Percentiles rank a stretch among this genome's conserved stretches.
These are phyloP conservation scores for Hypoxylon sp. DNA, from an alignment of 2,329 filamentous ascomycete species.

Conservation along the genomic window DNA sequence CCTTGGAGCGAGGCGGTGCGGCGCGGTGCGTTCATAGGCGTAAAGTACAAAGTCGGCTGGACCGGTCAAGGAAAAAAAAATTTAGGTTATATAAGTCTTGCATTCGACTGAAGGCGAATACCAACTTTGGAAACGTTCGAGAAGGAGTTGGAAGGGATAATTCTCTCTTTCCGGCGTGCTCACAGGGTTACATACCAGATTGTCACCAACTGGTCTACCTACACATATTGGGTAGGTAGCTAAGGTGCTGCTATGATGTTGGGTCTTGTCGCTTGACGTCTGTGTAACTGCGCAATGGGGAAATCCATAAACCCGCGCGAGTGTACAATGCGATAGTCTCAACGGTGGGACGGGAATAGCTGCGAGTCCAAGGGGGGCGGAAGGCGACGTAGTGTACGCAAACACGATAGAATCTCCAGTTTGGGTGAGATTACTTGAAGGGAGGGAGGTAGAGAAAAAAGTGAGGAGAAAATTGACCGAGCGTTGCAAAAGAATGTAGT, in stretches of 20 bases:
- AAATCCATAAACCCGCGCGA: conserved; percentile 36
- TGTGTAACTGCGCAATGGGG: conserved; percentile 43
- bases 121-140: conserved; percentile 33
- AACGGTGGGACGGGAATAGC: conserved; percentile 33
- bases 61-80: background rate
- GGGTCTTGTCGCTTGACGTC: conserved; percentile 45
- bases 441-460: conserved; percentile 14
- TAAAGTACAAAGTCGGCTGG: conserved; percentile 11
- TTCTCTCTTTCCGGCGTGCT: conserved; percentile 14
- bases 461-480: conserved; percentile 19
- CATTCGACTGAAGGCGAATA: conserved; percentile 5
- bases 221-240: conserved; percentile 33
- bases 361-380: conserved; percentile 27
- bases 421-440: conserved; percentile 15
- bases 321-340: conserved; percentile 44
- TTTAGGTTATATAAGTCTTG: conserved; percentile 17
- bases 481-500: conserved; percentile 29
- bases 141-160: conserved; percentile 31
- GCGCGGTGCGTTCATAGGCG: conserved; percentile 15
- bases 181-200: conserved; percentile 33
- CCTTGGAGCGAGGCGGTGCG: conserved; percentile 33
- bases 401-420: conserved; percentile 9
- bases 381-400: conserved; percentile 5
- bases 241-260: conserved; percentile 22
- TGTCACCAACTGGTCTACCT: conserved; percentile 22